Evolutionary conservation across 2,329 filamentous ascomycete genomes (phyloP), one percentile per base, ranked within the genome.

Genomic region (Pseudogymnoascus sp.): DNA sequence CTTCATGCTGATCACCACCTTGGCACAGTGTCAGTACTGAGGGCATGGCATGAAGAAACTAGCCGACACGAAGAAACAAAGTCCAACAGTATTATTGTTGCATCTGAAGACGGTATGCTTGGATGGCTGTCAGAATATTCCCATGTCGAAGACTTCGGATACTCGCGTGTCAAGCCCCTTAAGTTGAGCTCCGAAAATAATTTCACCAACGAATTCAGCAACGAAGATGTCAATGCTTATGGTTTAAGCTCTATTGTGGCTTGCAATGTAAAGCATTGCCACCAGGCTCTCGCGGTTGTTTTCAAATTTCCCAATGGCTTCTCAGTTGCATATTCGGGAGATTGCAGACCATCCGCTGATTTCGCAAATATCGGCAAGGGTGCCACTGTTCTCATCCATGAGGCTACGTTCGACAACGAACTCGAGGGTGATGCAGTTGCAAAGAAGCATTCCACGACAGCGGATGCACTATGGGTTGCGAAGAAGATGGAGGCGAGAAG

Each of bases 1-100:
- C 79, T 96, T 64, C 94, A 99, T 74, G 94, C 94, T 4, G 94
- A 99, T 75, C 94, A 99, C 74, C 94, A 97, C 71, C 82, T 99
- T 17, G 94, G 94, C 29, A 89, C 86, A 0, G 80, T 84, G n/a
- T 83, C 86, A 5, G 78, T 97, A n/a, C 84, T 97, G 69, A 86
- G 84, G 69, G 89, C 89, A 5, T 96, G 92, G 90, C 85, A 90
- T 66, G 69, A 78, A 61, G 80, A 85, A 44, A 66, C 72, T 15
- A 62, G 67, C 9, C 63, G 76, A 75, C 64, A 81, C 76, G 40
- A 76, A 69, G 5, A 73, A 68, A 63, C 72, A 64, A 40, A 65
- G 65, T 39, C 71, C 66, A 59, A 68, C 60, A 8, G 74, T 63
- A 79, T 95, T 7, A 79, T 83, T 58, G 75, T 97, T 37, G 82